A percentile compares a stretch with the other conserved stretches of the same genome.
Evolutionary conservation across 192 early-diverging fungal species (phyloP).

Genomic region (Endogone sp.): DNA sequence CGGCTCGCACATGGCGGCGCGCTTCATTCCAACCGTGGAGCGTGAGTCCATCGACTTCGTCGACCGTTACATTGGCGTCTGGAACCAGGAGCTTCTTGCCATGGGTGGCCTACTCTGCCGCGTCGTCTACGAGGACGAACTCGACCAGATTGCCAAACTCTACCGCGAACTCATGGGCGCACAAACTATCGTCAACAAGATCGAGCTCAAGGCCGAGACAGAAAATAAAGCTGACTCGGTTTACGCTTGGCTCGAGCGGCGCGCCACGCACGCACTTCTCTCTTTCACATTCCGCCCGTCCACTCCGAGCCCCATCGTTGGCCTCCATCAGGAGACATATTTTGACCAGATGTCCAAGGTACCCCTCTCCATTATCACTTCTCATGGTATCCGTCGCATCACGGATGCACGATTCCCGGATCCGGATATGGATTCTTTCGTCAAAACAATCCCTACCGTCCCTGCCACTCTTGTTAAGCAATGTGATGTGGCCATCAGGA

Average conservation of each 20-base stretch:
- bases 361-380: conserved; percentile 59
- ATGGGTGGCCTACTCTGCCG: conserved; percentile 70
- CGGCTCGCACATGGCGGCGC: conserved; percentile 69
- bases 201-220: conserved; percentile 34
- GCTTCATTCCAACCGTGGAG: conserved; percentile 90
- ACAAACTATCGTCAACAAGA: conserved; percentile 26
- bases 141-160: conserved; percentile 52
- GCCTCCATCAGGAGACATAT: conserved; percentile 46
- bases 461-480: conserved; percentile 40
- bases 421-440: conserved; percentile 46
- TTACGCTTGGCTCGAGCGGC: conserved; percentile 52
- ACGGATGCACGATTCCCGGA: conserved; percentile 60
- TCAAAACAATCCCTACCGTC: conserved; percentile 63
- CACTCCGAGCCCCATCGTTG: conserved; percentile 68
- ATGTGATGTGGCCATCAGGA: conserved; percentile 53
- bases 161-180: conserved; percentile 41
- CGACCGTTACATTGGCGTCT: conserved; percentile 68
- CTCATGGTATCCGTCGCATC: conserved; percentile 54
- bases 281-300: conserved; percentile 66
- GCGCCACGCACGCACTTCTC: conserved; percentile 61
- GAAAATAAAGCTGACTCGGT: conserved; percentile 16
- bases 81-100: conserved; percentile 80
- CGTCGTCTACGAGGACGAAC: conserved; percentile 75
- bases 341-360: conserved; percentile 52
- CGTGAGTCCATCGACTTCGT: conserved; percentile 89